A percentile compares a stretch with the other conserved stretches of the same genome.
Conservation (phyloP, 257 asterid genomes). For the Solanum raphanifolium region DNA sequence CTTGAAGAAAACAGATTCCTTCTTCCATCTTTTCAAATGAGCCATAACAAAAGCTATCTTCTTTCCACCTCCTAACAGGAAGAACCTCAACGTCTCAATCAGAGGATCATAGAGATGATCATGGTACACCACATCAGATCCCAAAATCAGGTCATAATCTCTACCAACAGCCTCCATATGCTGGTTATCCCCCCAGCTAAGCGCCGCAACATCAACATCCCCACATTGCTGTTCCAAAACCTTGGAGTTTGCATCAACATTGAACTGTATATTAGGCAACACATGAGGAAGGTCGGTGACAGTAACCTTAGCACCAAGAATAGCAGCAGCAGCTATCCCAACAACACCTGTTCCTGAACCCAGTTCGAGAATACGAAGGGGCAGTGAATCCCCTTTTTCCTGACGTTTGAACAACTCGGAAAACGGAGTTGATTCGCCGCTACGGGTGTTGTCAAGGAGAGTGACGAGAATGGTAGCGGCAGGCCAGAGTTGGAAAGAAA, state of each 20-base stretch:
- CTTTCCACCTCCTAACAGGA: constrained; percentile 27
- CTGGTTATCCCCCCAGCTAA: constrained; percentile 57
- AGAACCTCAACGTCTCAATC: constrained; percentile 36
- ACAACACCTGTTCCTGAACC: constrained; percentile 93
- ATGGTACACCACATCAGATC: constrained; percentile 83
- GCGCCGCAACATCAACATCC: constrained; percentile 31
- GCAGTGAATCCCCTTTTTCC: not conserved
- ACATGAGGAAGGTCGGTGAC: constrained; percentile 85
- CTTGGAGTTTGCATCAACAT: constrained; percentile 49
- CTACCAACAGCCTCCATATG: constrained; percentile 53
- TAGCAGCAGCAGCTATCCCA: constrained; percentile 81
- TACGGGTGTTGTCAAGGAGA: constrained; percentile 46
- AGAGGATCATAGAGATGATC: constrained; percentile 54
- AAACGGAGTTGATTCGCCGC: constrained; percentile 14
- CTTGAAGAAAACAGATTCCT: constrained; percentile 61
- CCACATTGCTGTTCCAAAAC: constrained; percentile 34
- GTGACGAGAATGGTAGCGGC: constrained; percentile 63
- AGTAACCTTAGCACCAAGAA: constrained; percentile 59
- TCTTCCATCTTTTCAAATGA: constrained; percentile 75
- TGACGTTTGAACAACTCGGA: constrained; percentile 8
- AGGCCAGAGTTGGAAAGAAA: constrained; percentile 96
- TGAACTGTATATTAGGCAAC: constrained; percentile 52
- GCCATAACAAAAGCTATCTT: constrained; percentile 47
- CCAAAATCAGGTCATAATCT: constrained; percentile 55
- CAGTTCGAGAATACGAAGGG: constrained; percentile 64